Conservation (phyloP, 768 basidiomycete genomes). For the Lyophyllum shimeji region DNA sequence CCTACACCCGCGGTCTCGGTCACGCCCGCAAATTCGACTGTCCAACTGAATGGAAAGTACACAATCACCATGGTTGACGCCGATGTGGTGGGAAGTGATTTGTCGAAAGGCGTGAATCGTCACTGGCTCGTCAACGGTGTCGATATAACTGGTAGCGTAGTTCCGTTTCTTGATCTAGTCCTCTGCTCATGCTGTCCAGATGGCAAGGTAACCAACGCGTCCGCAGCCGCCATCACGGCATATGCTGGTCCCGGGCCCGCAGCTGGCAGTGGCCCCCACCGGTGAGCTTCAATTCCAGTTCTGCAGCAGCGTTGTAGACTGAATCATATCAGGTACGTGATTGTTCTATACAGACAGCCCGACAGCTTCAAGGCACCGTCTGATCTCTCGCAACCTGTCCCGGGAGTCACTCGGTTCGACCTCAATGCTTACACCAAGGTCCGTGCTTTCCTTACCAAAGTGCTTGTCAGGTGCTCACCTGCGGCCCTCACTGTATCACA, state of each 20-base stretch:
- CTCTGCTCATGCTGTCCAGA: constrained; percentile 19
- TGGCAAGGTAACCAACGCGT: constrained; percentile 38
- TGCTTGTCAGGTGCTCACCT: not conserved
- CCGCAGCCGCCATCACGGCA: constrained; percentile 52
- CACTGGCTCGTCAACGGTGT: constrained; percentile 83
- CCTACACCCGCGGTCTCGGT: constrained; percentile 54
- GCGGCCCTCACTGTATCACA: not conserved
- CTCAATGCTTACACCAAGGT: constrained; percentile 59
- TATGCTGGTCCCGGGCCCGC: constrained; percentile 76
- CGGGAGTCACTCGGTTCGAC: constrained; percentile 56
- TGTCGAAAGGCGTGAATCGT: constrained; percentile 59
- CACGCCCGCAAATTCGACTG: constrained; percentile 47
- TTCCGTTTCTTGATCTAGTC: not conserved
- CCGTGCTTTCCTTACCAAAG: constrained; percentile 10
- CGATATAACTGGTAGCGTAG: constrained; percentile 38
- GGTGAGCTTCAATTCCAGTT: constrained; percentile 38
- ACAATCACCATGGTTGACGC: constrained; percentile 80
- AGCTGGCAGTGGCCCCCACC: constrained; percentile 69
- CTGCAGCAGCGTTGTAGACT: not conserved
- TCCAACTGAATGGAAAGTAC: constrained; percentile 47
- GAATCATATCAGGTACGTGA: constrained; percentile 53
- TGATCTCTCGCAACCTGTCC: constrained; percentile 47
- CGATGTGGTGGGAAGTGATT: constrained; percentile 60
- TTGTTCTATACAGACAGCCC: constrained; percentile 67
- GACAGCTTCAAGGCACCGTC: constrained; percentile 59